A percentile compares a stretch with the other conserved stretches of the same genome.
Conservation (phyloP, 2,329 filamentous ascomycete species). For the Conoideocrella luteorostrata region DNA sequence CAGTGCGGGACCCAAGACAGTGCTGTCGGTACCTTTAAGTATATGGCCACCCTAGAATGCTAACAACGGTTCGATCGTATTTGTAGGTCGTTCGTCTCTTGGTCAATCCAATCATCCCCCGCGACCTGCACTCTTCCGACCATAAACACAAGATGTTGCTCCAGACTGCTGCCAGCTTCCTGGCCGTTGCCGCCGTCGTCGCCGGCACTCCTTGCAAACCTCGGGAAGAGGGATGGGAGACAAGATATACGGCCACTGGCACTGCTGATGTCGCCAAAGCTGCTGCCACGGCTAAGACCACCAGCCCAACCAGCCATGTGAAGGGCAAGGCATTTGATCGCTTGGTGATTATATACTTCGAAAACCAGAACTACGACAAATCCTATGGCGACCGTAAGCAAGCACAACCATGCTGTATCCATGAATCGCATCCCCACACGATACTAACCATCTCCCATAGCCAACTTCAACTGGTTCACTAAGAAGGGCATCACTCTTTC, state of each 20-base stretch:
- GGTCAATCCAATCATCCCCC: too few relatives aligned
- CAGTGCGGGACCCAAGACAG: too few relatives aligned
- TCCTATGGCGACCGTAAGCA: conserved; percentile 54
- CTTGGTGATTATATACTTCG: conserved; percentile 67
- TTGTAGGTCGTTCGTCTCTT: too few relatives aligned
- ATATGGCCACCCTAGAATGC: not conserved
- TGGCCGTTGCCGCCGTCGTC: conserved; percentile 21
- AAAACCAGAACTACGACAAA: conserved; percentile 66
- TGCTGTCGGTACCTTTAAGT: not conserved
- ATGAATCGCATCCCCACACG: not conserved
- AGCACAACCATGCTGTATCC: not conserved
- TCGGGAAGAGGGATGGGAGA: conserved; percentile 25
- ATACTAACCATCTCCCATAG: conserved; percentile 7
- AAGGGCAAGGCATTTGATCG: conserved; percentile 68
- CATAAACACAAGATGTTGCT: conserved; percentile 13
- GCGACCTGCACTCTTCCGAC: not conserved
- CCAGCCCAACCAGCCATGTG: conserved; percentile 56
- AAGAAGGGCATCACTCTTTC: conserved; percentile 24
- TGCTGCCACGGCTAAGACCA: conserved; percentile 53
- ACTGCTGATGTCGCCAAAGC: conserved; percentile 46
- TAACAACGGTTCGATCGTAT: not conserved
- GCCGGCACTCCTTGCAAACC: conserved; percentile 14
- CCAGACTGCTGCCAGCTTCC: conserved; percentile 10
- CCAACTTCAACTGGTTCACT: conserved; percentile 22
- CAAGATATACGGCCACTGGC: conserved; percentile 45